A percentile compares a stretch with the other conserved stretches of the same genome.
These are phyloP conservation scores for Wallacemonas sp. DNA, from an alignment of 208 protist genomes.

Conservation along the genomic window DNA sequence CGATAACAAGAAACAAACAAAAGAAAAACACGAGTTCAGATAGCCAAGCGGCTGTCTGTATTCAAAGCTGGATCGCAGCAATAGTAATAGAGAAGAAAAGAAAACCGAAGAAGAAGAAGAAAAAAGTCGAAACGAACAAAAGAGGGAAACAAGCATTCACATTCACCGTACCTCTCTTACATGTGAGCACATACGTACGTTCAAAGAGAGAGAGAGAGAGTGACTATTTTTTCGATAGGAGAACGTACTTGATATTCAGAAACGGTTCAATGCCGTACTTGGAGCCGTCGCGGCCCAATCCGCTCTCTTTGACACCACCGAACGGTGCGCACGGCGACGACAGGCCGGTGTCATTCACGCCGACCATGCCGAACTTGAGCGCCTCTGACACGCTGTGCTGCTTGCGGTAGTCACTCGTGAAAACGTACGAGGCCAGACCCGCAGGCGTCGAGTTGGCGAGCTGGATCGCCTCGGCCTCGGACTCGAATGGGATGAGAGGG, in stretches of 20 bases:
- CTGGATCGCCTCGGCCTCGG: constrained; percentile 65
- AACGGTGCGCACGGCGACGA: constrained; percentile 76
- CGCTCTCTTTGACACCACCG: constrained; percentile 90
- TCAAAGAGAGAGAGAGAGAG: no score
- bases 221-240: constrained; percentile 59
- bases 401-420: constrained; percentile 69
- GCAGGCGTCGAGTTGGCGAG: constrained; percentile 78
- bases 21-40: background rate
- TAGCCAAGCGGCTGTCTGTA: background rate
- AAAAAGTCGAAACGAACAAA: background rate
- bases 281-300: constrained; percentile 88
- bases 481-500: constrained; percentile 67
- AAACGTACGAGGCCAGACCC: constrained; percentile 84
- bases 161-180: no score
- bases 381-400: constrained; percentile 57
- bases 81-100: background rate
- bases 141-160: constrained; percentile 10
- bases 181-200: no score
- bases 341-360: constrained; percentile 72
- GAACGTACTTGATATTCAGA: constrained; percentile 81
- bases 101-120: constrained; percentile 8
- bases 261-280: constrained; percentile 91
- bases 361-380: constrained; percentile 86
- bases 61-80: background rate
- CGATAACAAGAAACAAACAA: background rate